Conservation (phyloP, 805 yeast genomes). For the Debaryomyces castellii region DNA sequence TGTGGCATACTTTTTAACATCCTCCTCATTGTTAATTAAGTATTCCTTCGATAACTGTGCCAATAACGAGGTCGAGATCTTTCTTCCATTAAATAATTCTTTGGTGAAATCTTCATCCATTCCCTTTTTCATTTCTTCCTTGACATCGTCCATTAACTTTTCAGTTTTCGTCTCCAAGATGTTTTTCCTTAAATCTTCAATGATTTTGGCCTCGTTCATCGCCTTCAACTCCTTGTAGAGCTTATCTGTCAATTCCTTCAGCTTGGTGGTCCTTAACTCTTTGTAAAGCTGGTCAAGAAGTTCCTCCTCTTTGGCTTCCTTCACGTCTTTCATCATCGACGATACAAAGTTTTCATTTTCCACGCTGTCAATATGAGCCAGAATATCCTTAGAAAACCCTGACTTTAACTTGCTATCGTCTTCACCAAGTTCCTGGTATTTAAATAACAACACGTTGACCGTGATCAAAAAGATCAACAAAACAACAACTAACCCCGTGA, state of each 20-base stretch:
- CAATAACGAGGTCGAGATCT: constrained; percentile 11
- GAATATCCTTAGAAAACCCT: not conserved
- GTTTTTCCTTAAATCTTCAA: constrained; percentile 8
- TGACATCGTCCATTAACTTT: constrained; percentile 1
- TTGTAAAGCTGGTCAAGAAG: constrained; percentile 2
- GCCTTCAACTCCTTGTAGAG: constrained; percentile 3
- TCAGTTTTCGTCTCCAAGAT: constrained; percentile 1
- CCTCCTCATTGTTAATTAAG: constrained; percentile 6
- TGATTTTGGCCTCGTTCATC: constrained; percentile 8
- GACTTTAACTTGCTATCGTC: not conserved
- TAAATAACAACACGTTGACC: not conserved
- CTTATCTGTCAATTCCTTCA: not conserved
- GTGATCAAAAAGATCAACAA: not conserved
- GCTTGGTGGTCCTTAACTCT: not conserved
- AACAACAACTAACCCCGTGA: not conserved
- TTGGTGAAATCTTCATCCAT: constrained; percentile 10
- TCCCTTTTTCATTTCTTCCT: constrained; percentile 4
- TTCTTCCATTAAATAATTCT: constrained; percentile 10
- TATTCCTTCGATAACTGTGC: constrained; percentile 13
- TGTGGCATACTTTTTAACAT: constrained; percentile 11
- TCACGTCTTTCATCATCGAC: not conserved
- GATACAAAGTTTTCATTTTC: not conserved
- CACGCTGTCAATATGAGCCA: not conserved
- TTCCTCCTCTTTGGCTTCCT: not conserved
- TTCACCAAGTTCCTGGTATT: not conserved